A percentile compares a stretch with the other conserved stretches of the same genome.
phyloP scores from a whole-genome alignment of 1,284 basidiomycete genomes.

The Inonotus obliquus region DNA sequence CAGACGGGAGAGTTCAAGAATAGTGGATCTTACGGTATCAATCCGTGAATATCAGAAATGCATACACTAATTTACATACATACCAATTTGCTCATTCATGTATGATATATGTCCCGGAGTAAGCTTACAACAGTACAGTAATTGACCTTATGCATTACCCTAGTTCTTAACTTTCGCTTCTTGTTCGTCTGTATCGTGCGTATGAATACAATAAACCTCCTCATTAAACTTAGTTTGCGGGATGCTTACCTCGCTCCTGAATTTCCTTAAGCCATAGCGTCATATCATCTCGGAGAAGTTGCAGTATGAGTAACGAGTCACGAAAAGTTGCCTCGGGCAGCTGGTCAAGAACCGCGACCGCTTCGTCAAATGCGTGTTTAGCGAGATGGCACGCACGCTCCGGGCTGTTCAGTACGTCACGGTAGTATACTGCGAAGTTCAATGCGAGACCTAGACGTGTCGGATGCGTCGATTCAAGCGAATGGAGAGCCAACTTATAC shows the following conservation, averaged over 20 bases:
- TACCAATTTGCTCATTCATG: not conserved
- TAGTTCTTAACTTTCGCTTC: not conserved
- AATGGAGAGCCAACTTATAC: slow-evolving; percentile 57
- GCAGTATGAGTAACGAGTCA: slow-evolving; percentile 63
- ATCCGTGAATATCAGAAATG: not conserved
- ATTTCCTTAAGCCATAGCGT: slow-evolving; percentile 61
- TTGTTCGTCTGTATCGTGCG: not conserved
- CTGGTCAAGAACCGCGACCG: slow-evolving; percentile 44
- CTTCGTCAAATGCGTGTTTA: slow-evolving; percentile 69
- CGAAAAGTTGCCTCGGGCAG: slow-evolving; percentile 43
- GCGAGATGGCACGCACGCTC: slow-evolving; percentile 91
- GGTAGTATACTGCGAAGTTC: slow-evolving; percentile 97
- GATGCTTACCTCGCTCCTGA: slow-evolving; percentile 26
- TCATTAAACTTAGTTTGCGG: not conserved
- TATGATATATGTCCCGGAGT: not conserved
- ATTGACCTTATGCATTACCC: not conserved
- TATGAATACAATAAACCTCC: not conserved
- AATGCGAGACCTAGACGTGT: slow-evolving; percentile 86
- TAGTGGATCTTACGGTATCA: slow-evolving; percentile 23
- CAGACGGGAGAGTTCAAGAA: slow-evolving; percentile 49
- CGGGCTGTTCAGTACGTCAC: slow-evolving; percentile 90
- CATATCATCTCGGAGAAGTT: slow-evolving; percentile 60
- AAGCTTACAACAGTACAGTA: not conserved
- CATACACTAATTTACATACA: not conserved
- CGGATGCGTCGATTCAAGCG: slow-evolving; percentile 57